Percentiles rank a stretch among this genome's conserved stretches.
Evolutionary conservation across 495 filamentous ascomycete genomes (phyloP).

Genomic region (Aspergillus biplanus): DNA sequence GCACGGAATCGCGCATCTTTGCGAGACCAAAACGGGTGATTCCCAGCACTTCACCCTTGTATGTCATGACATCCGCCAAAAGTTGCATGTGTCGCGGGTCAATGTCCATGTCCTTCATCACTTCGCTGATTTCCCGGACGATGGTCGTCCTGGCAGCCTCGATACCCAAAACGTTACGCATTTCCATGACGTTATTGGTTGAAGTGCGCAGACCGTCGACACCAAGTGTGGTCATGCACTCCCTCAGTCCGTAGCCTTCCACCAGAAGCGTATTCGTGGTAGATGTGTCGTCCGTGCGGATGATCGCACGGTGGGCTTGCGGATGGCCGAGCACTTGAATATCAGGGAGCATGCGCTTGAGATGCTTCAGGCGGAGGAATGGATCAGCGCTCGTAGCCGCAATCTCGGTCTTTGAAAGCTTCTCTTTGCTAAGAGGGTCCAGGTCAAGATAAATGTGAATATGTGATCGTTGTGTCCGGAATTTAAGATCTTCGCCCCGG

Average conservation of each 20-base stretch:
- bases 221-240: slow-evolving; percentile 90
- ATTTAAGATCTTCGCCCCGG: slow-evolving; percentile 61
- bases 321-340: slow-evolving; percentile 87
- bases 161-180: slow-evolving; percentile 89
- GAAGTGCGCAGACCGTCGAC: slow-evolving; percentile 71
- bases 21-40: slow-evolving; percentile 95
- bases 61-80: slow-evolving; percentile 98
- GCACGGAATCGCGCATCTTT: slow-evolving; percentile 94
- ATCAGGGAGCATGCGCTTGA: slow-evolving; percentile 79
- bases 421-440: slow-evolving; percentile 55
- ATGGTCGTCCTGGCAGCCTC: slow-evolving; percentile 90
- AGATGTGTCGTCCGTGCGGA: slow-evolving; percentile 71
- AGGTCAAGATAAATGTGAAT: slow-evolving; percentile 62
- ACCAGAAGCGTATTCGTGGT: slow-evolving; percentile 73
- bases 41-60: slow-evolving; percentile 95
- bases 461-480: slow-evolving; percentile 51
- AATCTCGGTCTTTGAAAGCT: slow-evolving; percentile 59
- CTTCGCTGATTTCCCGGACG: slow-evolving; percentile 73
- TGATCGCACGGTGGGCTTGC: slow-evolving; percentile 83
- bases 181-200: slow-evolving; percentile 92
- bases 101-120: slow-evolving; percentile 93
- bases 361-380: slow-evolving; percentile 77
- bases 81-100: slow-evolving; percentile 99
- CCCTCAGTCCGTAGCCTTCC: slow-evolving; percentile 88
- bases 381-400: slow-evolving; percentile 63